Base-by-base conservation (phyloP, 164 flowering plant genomes). In the Aristolochia fimbriata region DNA sequence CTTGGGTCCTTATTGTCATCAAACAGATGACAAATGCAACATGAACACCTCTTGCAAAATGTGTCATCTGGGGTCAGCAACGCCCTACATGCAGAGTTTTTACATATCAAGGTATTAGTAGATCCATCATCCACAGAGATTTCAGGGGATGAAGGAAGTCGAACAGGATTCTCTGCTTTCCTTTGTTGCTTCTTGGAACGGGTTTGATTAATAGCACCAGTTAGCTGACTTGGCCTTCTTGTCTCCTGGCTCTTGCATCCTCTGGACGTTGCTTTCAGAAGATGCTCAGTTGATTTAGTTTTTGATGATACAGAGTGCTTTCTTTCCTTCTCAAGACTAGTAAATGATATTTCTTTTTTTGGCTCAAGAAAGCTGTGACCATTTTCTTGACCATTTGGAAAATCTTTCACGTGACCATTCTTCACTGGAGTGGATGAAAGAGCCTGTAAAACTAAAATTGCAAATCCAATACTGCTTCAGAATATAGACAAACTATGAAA, bases 1-100 rank as follows among this genome's bases (percentile, higher is more conserved):
- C 99, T 91, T 20, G 99, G 97, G 71, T 94, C 99, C 73, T 91
- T 94, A 66, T 94, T 91, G 74, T 94, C 96, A 74, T 94, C 99
- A 79, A 87, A 94, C 63, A 70, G 67, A 73, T 94, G 99, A 72
- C 99, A 94, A 19, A 94, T 88, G 76, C 96, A 91, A 72, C 99
- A 94, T 43, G 99, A 94, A 69, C 99, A 94, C 76, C 97, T 85
- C 82, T 74, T 81, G 79, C 99, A 94, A 78, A 94, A 94, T 31
- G 96, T 68, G 72, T 87, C 93, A 61, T 84, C 92, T n/a, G 70
- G 65, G 52, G 96, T 81, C 57, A 87, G 48, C 59, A 68, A 54
- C 17, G 99, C 96, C 71, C 90, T 80, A 65, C 99, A 94, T 17
- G 97, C 96, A 51, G 96, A 80, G 64, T 94, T 94, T 76, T 94